These are phyloP conservation scores for Pochonia chlamydosporia DNA, from an alignment of 2,329 filamentous ascomycete species.

Conservation along the genomic window DNA sequence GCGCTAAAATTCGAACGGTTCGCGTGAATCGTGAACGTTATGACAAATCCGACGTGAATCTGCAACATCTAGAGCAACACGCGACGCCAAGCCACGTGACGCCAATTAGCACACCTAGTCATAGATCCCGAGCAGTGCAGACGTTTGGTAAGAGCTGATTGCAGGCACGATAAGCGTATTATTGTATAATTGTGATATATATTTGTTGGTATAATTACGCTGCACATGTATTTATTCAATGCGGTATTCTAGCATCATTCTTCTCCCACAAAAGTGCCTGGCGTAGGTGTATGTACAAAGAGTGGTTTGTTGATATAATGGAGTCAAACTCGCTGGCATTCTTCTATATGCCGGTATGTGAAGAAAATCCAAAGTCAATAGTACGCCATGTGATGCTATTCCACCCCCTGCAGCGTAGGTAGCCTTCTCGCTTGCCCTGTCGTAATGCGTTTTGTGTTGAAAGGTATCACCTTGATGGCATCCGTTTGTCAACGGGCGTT, in stretches of 20 bases:
- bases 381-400: constrained; percentile 5
- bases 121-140: not conserved
- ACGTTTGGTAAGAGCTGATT: not conserved
- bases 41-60: constrained; percentile 1
- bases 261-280: not conserved
- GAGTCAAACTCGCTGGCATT: not conserved
- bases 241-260: not conserved
- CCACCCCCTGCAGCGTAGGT: not conserved
- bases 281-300: not conserved
- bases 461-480: too few relatives aligned
- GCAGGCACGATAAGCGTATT: not conserved
- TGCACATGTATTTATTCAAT: not conserved
- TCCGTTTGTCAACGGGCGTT: too few relatives aligned
- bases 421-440: not conserved
- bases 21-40: not conserved
- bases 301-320: not conserved
- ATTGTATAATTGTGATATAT: not conserved
- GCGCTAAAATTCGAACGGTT: not conserved
- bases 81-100: constrained; percentile 13
- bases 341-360: not conserved
- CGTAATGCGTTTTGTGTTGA: not conserved
- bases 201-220: not conserved
- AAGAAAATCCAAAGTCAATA: not conserved
- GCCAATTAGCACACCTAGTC: too few relatives aligned
- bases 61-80: constrained; percentile 17